Percentiles rank a stretch among this genome's conserved stretches.
These are phyloP conservation scores for Globisporangium nagaii DNA, from an alignment of 352 stramenopile genomes.

Conservation along the genomic window DNA sequence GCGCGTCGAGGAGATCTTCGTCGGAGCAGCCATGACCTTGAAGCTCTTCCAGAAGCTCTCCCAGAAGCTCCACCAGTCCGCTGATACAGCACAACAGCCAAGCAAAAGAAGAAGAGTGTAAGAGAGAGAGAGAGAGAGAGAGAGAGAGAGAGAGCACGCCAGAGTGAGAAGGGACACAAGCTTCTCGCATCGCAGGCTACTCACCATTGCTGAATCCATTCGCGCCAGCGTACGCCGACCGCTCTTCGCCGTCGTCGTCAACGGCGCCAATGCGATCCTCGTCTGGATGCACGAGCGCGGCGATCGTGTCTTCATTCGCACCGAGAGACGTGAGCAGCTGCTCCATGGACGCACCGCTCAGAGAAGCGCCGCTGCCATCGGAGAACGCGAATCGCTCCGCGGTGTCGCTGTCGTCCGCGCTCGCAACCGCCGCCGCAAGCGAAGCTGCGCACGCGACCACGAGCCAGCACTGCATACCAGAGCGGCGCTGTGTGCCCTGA, in stretches of 20 bases:
- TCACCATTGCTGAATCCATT: background rate
- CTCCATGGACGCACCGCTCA: background rate
- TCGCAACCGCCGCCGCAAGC: background rate
- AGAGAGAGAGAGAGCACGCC: background rate
- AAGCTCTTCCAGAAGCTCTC: background rate
- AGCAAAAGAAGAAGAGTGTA: background rate
- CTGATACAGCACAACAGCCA: background rate
- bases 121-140: background rate
- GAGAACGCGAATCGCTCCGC: background rate
- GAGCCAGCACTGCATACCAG: background rate
- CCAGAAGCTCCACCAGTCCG: slow-evolving; percentile 1
- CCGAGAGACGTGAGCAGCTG: slow-evolving; percentile 1
- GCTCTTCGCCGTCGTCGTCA: background rate
- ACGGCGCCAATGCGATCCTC: background rate
- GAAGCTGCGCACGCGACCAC: background rate
- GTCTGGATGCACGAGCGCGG: background rate
- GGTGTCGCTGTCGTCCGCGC: background rate
- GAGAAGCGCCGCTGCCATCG: background rate
- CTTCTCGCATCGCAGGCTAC: no score
- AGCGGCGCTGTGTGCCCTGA: no score
- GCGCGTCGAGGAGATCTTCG: no score
- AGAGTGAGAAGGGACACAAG: background rate
- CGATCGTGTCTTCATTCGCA: background rate
- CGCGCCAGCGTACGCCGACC: background rate
- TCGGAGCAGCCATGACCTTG: background rate